Evolutionary conservation across 1,139 yeast genomes (phyloP), one percentile per base, ranked within the genome.

Genomic region (Pichia terricola): DNA sequence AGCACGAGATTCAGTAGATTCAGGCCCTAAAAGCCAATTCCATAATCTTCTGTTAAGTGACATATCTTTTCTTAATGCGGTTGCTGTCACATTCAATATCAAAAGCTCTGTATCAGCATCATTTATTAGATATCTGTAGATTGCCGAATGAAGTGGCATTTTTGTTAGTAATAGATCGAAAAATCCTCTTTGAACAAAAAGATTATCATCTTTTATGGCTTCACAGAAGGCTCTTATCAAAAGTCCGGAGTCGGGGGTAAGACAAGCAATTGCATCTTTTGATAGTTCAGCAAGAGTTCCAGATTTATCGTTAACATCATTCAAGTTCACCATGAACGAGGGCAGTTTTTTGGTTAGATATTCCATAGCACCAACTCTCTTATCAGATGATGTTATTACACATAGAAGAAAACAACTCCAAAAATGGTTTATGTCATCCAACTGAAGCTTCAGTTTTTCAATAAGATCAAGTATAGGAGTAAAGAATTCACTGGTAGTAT

Each of bases 11-110:
- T n/a, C 25, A 16, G n/a, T 34, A 3, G 38, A 36, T 16, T 71
- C 77, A 3, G 96, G 94, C 0, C 97, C 97, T 39, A 89, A 64
- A 8, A 91, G 66, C 94, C 96, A 89, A 52, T 74, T 80, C 96
- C 97, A 89, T 30, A 91, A 69, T 53, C 99, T 73, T 61, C 97
- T 71, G 59, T 91, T 94, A 50, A 91, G 70, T 25, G 96, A 86
- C 95, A 91, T 87, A 61, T 91, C 99, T 53, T 81, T 81, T 38
- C 81, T 76, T 42, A 88, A 66, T 1, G 94, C 81, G 0, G 89
- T 78, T 10, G 69, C 63, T 39, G 86, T 73, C 33, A 91, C 84
- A 6, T 81, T 68, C 61, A 78, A 68, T 27, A 86, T 63, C 40
- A 91, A 63, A 31, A 73, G 57, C 48, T 77, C 72, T 45, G 75